A percentile compares a stretch with the other conserved stretches of the same genome.
Conservation (phyloP, 73 alveolate genomes). For the Paramecium sexaurelia region DNA sequence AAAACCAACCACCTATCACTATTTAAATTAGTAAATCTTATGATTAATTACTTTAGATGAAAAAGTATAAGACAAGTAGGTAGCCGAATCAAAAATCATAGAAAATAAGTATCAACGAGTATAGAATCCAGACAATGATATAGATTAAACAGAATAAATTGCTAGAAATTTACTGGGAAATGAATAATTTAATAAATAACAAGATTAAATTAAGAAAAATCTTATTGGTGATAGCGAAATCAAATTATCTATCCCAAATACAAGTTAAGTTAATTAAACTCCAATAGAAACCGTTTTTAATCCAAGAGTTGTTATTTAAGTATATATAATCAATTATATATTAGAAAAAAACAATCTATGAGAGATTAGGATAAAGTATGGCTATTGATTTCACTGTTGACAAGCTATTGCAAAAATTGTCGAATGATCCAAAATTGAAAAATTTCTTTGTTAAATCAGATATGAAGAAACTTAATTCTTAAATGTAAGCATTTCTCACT, state of each 20-base stretch:
- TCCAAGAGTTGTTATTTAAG: not conserved
- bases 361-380: slow-evolving; percentile 76
- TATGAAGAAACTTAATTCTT: slow-evolving; percentile 56
- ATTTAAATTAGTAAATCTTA: not conserved
- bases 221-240: slow-evolving; percentile 38
- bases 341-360: slow-evolving; percentile 67
- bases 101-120: slow-evolving; percentile 28
- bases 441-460: slow-evolving; percentile 74
- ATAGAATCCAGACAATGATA: slow-evolving; percentile 17
- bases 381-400: slow-evolving; percentile 74
- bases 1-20: slow-evolving; percentile 35
- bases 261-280: not conserved
- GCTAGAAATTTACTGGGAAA: slow-evolving; percentile 54
- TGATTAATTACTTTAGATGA: not conserved
- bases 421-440: slow-evolving; percentile 67
- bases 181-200: not conserved
- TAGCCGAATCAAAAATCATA: not conserved
- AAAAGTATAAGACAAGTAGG: slow-evolving; percentile 2
- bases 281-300: slow-evolving; percentile 35
- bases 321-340: not conserved
- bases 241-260: slow-evolving; percentile 3
- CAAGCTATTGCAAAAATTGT: slow-evolving; percentile 64
- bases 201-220: slow-evolving; percentile 41
- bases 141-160: slow-evolving; percentile 50
- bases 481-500: slow-evolving; percentile 56